Base-by-base conservation (phyloP, 305 asterid genomes). In the Fraxinus latifolia region DNA sequence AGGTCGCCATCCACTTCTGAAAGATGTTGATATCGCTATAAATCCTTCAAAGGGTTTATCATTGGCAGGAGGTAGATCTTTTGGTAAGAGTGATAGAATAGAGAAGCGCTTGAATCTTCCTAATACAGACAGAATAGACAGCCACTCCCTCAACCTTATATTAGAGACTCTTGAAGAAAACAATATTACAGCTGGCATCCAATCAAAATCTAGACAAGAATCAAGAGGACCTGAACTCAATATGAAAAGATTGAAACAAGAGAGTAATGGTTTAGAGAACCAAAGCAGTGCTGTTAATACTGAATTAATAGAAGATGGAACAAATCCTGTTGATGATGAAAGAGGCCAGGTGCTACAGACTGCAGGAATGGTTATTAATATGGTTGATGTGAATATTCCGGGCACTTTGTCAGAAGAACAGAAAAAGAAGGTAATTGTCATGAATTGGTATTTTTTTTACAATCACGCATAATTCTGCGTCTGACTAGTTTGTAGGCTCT, bases 1-100 rank as follows among this genome's bases (percentile, higher is more conserved):
- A 88, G 99, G 99, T 65, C 98, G 97, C 17, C 99, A 94, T 89
- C 99, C 98, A 29, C 96, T 96, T 82, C 84, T 96, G 79, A 85
- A 88, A 85, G 99, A 96, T 88, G 88, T 91, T 79, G 98, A 94
- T 91, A 90, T 93, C 62, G 84, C 88, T 80, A 83, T 94, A 80
- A 92, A 89, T 86, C 99, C 97, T 82, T 87, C 93, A 33, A 96
- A 86, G 85, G 92, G 93, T 77, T 86, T 88, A 74, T 39, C 89
- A 12, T 79, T 91, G 77, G 82, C 82, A 83, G 90, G 88, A 78
- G 76, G 80, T 67, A 76, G 81, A 80, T 82, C 87, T 83, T 88
- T 92, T 83, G 62, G 82, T 76, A 81, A 80, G 84, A 79, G 77
- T 76, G 89, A 76, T 47, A 77, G 87, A 85, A 84, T 19, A 68